These are phyloP conservation scores for Platanthera guangdongensis DNA, from an alignment of 106 monocot genomes.

Conservation along the genomic window DNA sequence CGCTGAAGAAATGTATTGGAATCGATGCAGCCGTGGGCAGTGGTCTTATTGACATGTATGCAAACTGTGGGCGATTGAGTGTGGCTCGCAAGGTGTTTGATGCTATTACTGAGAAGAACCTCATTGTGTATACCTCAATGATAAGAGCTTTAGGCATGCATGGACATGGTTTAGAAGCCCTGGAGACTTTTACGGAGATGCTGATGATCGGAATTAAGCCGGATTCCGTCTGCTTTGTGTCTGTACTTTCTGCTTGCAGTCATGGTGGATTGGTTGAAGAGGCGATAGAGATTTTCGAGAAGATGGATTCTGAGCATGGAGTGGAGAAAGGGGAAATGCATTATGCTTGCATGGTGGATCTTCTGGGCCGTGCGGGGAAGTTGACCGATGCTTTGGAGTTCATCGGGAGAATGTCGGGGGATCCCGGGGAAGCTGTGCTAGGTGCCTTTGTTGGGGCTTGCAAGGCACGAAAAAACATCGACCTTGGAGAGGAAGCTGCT, in stretches of 20 bases:
- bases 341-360: constrained; percentile 48
- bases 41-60: constrained; percentile 42
- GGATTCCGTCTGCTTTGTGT: constrained; percentile 28
- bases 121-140: constrained; percentile 32
- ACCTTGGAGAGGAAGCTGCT: constrained; percentile 24
- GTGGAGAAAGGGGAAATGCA: constrained; percentile 31
- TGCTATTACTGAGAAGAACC: constrained; percentile 12
- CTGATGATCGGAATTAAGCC: constrained; percentile 12
- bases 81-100: constrained; percentile 26
- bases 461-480: constrained; percentile 20
- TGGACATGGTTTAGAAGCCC: constrained; percentile 29
- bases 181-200: constrained; percentile 33
- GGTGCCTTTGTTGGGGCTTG: constrained; percentile 40
- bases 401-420: constrained; percentile 15
- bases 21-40: constrained; percentile 21
- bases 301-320: constrained; percentile 16
- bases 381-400: constrained; percentile 24
- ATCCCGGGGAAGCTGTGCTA: constrained; percentile 31
- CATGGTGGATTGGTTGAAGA: constrained; percentile 42
- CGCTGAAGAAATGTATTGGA: constrained; percentile 16
- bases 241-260: constrained; percentile 41
- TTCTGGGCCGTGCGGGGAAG: constrained; percentile 36
- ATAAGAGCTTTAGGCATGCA: constrained; percentile 33
- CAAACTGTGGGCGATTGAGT: constrained; percentile 27
- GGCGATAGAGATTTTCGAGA: constrained; percentile 25